phyloP scores from a whole-genome alignment of 345 rosid genomes.

The Linum lewisii region DNA sequence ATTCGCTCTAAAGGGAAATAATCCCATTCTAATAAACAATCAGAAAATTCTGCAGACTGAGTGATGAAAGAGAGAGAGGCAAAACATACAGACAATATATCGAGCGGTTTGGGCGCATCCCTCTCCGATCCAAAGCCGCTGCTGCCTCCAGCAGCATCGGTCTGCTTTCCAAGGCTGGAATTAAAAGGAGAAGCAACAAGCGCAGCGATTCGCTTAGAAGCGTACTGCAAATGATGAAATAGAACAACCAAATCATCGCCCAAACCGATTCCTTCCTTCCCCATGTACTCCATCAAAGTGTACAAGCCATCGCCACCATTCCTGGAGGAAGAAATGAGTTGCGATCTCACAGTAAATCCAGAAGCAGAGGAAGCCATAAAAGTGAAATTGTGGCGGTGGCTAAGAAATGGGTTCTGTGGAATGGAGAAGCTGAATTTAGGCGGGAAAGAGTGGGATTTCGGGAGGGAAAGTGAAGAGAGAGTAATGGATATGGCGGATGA shows the following conservation, averaged over 20 bases:
- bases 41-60: too few relatives aligned
- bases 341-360: slow-evolving; percentile 35
- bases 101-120: slow-evolving; percentile 84
- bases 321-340: slow-evolving; percentile 16
- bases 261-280: slow-evolving; percentile 44
- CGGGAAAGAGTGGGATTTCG: slow-evolving; percentile 17
- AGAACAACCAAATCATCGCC: slow-evolving; percentile 66
- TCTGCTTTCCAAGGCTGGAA: slow-evolving; percentile 47
- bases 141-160: slow-evolving; percentile 18
- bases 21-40: too few relatives aligned
- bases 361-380: slow-evolving; percentile 42
- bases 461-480: slow-evolving; percentile 24
- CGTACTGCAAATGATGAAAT: slow-evolving; percentile 70
- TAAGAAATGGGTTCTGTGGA: background rate
- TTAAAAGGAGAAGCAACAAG: slow-evolving; percentile 86
- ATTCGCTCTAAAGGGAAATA: too few relatives aligned
- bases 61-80: background rate
- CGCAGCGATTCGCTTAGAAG: slow-evolving; percentile 85
- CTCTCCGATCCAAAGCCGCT: slow-evolving; percentile 37
- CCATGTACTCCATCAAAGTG: slow-evolving; percentile 43
- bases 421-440: slow-evolving; percentile 17
- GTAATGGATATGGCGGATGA: slow-evolving; percentile 14
- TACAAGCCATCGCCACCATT: slow-evolving; percentile 17
- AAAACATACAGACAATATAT: slow-evolving; percentile 54
- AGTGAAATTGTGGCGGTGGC: slow-evolving; percentile 8